Conservation (phyloP, 2,329 filamentous ascomycete species). For the Dactylellina sp. region DNA sequence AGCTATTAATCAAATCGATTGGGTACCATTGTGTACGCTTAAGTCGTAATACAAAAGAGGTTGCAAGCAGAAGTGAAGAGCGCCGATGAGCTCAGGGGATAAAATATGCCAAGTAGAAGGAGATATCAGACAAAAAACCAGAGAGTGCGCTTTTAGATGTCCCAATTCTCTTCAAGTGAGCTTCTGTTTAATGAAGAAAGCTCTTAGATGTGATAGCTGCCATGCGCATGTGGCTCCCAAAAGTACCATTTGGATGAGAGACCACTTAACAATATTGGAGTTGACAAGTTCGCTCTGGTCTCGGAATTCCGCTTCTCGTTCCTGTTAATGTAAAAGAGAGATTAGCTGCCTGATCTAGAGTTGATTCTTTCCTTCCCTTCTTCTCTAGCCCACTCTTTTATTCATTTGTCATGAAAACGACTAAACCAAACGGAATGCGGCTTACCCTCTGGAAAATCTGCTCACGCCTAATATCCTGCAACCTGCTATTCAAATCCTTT, state of each 20-base stretch:
- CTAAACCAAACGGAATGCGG: slow-evolving; percentile 29
- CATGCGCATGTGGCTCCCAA: slow-evolving; percentile 90
- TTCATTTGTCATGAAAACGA: too few relatives aligned
- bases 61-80: neutral
- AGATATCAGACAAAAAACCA: slow-evolving; percentile 2
- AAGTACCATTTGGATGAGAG: slow-evolving; percentile 86
- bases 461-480: slow-evolving; percentile 90
- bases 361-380: neutral
- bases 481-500: slow-evolving; percentile 84
- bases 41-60: slow-evolving; percentile 14
- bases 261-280: slow-evolving; percentile 90
- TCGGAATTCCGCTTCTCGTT: slow-evolving; percentile 96
- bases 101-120: neutral
- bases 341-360: slow-evolving; percentile 31
- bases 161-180: slow-evolving; percentile 74
- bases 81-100: neutral
- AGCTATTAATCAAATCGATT: slow-evolving; percentile 18
- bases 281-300: slow-evolving; percentile 97
- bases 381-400: too few relatives aligned
- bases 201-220: slow-evolving; percentile 93
- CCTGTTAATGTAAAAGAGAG: slow-evolving; percentile 68
- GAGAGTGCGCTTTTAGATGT: slow-evolving; percentile 13
- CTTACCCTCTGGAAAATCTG: slow-evolving; percentile 93
- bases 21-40: slow-evolving; percentile 15
- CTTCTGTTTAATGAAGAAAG: slow-evolving; percentile 99